Percentiles rank a stretch among this genome's conserved stretches.
phyloP scores from a whole-genome alignment of 2,329 filamentous ascomycete species.

The Mariannaea elegans region DNA sequence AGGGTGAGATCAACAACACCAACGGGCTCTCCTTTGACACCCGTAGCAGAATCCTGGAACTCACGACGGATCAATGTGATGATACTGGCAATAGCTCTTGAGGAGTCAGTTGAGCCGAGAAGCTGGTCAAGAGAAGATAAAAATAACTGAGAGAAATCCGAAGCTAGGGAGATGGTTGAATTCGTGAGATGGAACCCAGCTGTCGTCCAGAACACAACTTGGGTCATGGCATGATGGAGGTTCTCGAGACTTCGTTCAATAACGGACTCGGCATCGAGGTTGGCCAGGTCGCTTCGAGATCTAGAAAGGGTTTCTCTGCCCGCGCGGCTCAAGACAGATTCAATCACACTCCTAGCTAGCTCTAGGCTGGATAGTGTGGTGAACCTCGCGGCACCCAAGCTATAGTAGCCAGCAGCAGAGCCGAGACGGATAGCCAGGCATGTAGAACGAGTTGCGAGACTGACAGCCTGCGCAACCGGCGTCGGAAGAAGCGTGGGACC shows the following conservation, averaged over 20 bases:
- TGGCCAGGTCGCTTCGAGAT: conserved; percentile 57
- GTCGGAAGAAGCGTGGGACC: conserved; percentile 63
- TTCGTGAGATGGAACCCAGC: conserved; percentile 68
- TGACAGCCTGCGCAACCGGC: conserved; percentile 66
- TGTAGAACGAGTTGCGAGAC: conserved; percentile 67
- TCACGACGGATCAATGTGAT: conserved; percentile 70
- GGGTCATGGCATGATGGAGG: conserved; percentile 65
- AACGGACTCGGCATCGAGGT: conserved; percentile 63
- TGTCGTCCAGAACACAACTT: conserved; percentile 68
- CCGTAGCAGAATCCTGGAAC: conserved; percentile 70
- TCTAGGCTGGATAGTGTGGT: conserved; percentile 67
- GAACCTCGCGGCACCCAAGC: conserved; percentile 62
- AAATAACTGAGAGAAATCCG: conserved; percentile 65
- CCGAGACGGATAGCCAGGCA: conserved; percentile 64
- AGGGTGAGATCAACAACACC: conserved; percentile 69
- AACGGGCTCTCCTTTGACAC: conserved; percentile 66
- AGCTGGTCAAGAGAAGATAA: conserved; percentile 70
- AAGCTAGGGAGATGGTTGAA: conserved; percentile 62
- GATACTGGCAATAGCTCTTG: conserved; percentile 72
- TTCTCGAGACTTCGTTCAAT: conserved; percentile 65
- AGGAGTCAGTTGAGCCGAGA: conserved; percentile 75
- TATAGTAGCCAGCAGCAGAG: conserved; percentile 60
- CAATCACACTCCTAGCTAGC: conserved; percentile 63
- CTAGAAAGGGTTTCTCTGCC: conserved; percentile 59
- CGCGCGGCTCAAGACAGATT: conserved; percentile 62